Percentiles rank a stretch among this genome's conserved stretches.
phyloP scores from a whole-genome alignment of 2,329 filamentous ascomycete genomes.

The Colletotrichum spinosum region DNA sequence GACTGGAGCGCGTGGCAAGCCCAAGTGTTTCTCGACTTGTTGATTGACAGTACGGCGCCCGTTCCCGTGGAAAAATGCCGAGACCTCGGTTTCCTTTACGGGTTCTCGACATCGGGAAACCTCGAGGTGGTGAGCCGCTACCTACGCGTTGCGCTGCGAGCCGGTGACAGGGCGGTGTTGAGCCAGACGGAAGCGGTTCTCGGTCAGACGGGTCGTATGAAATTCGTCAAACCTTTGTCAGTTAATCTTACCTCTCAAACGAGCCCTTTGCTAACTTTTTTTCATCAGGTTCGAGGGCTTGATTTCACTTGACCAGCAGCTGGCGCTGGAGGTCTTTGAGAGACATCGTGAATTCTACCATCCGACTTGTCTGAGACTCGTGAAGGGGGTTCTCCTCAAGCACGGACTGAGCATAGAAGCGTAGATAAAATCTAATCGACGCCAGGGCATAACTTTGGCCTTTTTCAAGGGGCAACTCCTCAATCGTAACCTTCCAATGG shows the following conservation, averaged over 20 bases:
- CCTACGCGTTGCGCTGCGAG: conserved; percentile 14
- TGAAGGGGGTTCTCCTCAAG: background rate
- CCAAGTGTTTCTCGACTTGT: conserved; percentile 15
- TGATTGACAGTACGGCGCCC: conserved; percentile 7
- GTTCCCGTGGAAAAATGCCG: background rate
- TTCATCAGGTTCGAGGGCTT: conserved; percentile 9
- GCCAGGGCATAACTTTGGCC: no score
- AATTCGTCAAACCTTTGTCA: conserved; percentile 26
- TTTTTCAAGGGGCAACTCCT: no score
- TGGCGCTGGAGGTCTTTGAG: conserved; percentile 9
- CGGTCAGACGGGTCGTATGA: conserved; percentile 24
- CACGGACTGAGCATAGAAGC: conserved; percentile 8
- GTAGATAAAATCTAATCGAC: background rate
- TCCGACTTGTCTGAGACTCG: conserved; percentile 14
- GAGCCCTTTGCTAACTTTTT: background rate
- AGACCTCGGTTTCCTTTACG: background rate
- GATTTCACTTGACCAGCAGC: conserved; percentile 1
- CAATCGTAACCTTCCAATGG: no score
- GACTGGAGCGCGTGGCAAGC: conserved; percentile 15
- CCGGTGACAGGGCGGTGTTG: conserved; percentile 10
- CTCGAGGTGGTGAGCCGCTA: conserved; percentile 13
- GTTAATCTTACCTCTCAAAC: background rate
- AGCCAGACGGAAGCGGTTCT: conserved; percentile 14
- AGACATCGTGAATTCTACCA: conserved; percentile 19
- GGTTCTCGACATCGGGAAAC: conserved; percentile 4